Evolutionary conservation across 2,329 filamentous ascomycete genomes (phyloP).

Genomic region (Fusarium piperis): DNA sequence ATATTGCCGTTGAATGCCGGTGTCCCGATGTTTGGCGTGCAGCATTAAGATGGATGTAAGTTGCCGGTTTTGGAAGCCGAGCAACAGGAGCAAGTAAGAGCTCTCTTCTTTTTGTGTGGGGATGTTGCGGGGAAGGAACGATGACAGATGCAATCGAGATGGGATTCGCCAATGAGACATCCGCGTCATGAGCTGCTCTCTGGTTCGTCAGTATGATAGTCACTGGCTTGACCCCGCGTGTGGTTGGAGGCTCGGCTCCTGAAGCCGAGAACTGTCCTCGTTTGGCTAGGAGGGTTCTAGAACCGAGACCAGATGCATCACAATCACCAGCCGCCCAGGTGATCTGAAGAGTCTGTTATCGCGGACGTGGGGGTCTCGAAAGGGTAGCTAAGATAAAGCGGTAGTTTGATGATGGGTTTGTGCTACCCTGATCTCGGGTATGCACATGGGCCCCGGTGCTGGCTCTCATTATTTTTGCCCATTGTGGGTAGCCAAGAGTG

Average conservation of each 20-base stretch:
- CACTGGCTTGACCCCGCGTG: not conserved
- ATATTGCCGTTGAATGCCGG: not conserved
- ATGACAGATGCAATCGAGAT: not conserved
- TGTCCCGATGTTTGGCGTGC: not conserved
- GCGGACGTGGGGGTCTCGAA: not conserved
- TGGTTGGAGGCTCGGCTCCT: constrained; percentile 8
- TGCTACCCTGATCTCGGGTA: not conserved
- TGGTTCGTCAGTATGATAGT: not conserved
- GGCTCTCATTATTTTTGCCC: not conserved
- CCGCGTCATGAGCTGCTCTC: not conserved
- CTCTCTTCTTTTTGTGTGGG: not conserved
- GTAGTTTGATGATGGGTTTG: not conserved
- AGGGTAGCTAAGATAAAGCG: not conserved
- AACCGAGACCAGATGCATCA: not conserved
- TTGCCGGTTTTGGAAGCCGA: not conserved
- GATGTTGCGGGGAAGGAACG: not conserved
- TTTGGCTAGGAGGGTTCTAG: not conserved
- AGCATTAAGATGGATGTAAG: not conserved
- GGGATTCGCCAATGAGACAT: not conserved
- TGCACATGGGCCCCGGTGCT: not conserved
- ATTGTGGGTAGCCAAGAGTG: not conserved
- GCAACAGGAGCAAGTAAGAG: not conserved
- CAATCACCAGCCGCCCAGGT: not conserved
- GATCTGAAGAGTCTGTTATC: not conserved
- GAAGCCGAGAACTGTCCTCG: not conserved